Evolutionary conservation across 805 yeast genomes (phyloP), one percentile per base, ranked within the genome.

Genomic region (Pichia californica): DNA sequence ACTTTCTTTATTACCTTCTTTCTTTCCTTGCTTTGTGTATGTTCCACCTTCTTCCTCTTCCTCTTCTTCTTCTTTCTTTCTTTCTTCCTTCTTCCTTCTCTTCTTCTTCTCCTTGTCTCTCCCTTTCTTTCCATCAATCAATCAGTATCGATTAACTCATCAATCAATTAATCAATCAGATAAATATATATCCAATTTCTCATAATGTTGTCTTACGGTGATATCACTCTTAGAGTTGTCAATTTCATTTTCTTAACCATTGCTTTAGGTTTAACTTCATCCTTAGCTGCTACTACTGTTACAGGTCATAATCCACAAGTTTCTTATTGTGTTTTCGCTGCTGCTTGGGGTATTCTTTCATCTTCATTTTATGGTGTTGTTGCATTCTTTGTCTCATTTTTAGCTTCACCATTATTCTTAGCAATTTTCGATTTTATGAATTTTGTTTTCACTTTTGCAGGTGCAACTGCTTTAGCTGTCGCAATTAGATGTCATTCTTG

Each of bases 381-480:
- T 41, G 96, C 97, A 31, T 79, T 76, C 70, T 79, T 93, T 56
- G 58, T 87, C 53, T 77, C 80, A 48, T 79, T 79, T 56, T 73
- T 91, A 49, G 95, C 95, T 34, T 85, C 94, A 83, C 98, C 98
- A 54, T 65, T 86, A 40, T 64, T 89, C 54, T 66, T 87, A 61
- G 79, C 83, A 47, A 56, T 70, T 44, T 70, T 87, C 61, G 99
- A 93, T 73, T 82, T 88, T 70, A 72, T 93, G 68, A 88, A 88
- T 76, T 68, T 80, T 56, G 84, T 89, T 55, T 93, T 93, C 81
- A 81, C 96, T 45, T 87, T 93, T 66, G 80, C 98, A 39, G 98
- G 87, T 52, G 98, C 89, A 58, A 80, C 95, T 46, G 96, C 96
- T 41, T 72, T 93, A 61, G 98, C 98, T 42, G 95, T 87, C 48